Percentiles rank a stretch among this genome's conserved stretches.
These are phyloP conservation scores for Magnolia kwangsiensis DNA, from an alignment of 164 flowering plant species.

Conservation along the genomic window DNA sequence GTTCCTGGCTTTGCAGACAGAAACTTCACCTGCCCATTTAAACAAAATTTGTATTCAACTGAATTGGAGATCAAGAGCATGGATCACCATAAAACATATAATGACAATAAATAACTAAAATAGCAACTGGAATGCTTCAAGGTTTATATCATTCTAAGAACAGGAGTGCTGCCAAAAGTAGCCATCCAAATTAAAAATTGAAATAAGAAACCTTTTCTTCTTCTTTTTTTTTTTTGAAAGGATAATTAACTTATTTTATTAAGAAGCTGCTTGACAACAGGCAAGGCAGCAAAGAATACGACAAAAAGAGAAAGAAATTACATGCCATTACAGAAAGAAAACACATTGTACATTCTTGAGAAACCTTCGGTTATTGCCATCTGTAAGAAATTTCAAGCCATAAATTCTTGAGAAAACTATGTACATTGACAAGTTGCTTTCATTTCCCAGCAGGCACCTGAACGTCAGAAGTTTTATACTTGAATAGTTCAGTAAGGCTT, in stretches of 20 bases:
- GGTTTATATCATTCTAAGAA: neutral
- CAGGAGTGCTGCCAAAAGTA: too few species aligned
- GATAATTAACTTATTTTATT: too few species aligned
- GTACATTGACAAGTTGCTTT: neutral
- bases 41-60: neutral
- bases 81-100: too few species aligned
- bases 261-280: too few species aligned
- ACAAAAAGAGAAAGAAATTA: too few species aligned
- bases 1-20: slow-evolving; percentile 36
- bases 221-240: too few species aligned
- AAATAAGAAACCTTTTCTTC: neutral
- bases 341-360: too few species aligned
- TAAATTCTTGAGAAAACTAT: neutral
- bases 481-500: too few species aligned
- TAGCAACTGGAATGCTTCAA: neutral
- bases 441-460: too few species aligned
- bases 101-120: neutral
- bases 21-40: slow-evolving; percentile 45
- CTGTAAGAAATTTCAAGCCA: neutral
- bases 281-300: too few species aligned
- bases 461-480: too few species aligned
- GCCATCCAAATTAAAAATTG: neutral
- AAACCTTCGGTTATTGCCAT: neutral
- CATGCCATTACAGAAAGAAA: too few species aligned
- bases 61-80: neutral